A percentile compares a stretch with the other conserved stretches of the same genome.
These are phyloP conservation scores for Zygosaccharomyces rouxii DNA, from an alignment of 805 yeast genomes.

Conservation along the genomic window DNA sequence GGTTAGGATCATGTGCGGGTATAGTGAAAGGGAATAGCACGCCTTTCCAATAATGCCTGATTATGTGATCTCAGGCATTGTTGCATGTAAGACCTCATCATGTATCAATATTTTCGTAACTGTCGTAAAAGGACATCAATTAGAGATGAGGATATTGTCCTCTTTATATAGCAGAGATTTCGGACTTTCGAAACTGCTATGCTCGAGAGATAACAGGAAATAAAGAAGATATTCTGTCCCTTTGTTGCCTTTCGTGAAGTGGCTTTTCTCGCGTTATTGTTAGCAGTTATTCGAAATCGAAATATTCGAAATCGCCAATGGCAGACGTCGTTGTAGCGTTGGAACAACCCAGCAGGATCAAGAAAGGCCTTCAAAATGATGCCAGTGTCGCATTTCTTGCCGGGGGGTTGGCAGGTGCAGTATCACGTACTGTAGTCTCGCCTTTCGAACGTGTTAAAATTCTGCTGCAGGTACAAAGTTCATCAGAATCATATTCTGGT, in stretches of 20 bases:
- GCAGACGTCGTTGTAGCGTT: slow-evolving; percentile 7
- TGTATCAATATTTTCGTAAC: too few species aligned
- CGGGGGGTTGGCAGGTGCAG: slow-evolving; percentile 77
- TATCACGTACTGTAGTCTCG: slow-evolving; percentile 85
- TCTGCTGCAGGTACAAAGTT: slow-evolving; percentile 76
- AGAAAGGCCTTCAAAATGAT: slow-evolving; percentile 18
- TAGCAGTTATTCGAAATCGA: not conserved
- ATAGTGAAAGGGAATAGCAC: not conserved
- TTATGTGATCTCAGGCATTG: too few species aligned
- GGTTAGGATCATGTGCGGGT: not conserved
- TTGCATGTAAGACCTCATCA: too few species aligned
- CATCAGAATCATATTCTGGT: slow-evolving; percentile 42
- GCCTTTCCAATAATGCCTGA: too few species aligned
- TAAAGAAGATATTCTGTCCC: too few species aligned
- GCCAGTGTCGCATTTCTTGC: slow-evolving; percentile 46
- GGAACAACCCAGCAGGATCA: slow-evolving; percentile 7
- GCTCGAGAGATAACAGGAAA: too few species aligned
- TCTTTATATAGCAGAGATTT: too few species aligned
- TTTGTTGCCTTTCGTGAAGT: too few species aligned
- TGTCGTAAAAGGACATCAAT: too few species aligned
- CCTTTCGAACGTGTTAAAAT: slow-evolving; percentile 95
- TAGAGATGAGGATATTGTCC: too few species aligned
- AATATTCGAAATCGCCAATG: slow-evolving; percentile 1
- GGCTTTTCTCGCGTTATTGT: slow-evolving; percentile 1
- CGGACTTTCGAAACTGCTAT: too few species aligned